phyloP scores from a whole-genome alignment of 2,329 filamentous ascomycete species.

The Calonectria montana region DNA sequence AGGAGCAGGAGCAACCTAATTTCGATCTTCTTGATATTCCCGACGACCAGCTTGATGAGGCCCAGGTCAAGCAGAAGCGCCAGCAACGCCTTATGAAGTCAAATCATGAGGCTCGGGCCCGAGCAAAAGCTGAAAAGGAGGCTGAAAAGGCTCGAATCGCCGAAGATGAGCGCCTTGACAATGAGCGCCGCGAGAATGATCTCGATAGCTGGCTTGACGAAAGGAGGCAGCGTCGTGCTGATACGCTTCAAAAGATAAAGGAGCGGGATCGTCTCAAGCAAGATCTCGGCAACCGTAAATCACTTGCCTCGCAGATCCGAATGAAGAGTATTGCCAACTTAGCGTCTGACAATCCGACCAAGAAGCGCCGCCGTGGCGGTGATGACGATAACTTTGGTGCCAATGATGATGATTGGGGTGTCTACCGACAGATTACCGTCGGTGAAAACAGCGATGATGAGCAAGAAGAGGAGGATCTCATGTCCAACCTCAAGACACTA shows the following conservation, averaged over 20 bases:
- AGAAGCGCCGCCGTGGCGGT: constrained; percentile 85
- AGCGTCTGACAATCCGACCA: constrained; percentile 85
- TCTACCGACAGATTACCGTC: constrained; percentile 92
- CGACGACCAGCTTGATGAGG: constrained; percentile 93
- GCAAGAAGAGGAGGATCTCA: constrained; percentile 91
- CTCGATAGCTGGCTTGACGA: constrained; percentile 89
- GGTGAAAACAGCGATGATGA: constrained; percentile 87
- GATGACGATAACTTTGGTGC: constrained; percentile 98
- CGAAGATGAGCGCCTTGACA: constrained; percentile 86
- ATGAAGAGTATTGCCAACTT: constrained; percentile 99
- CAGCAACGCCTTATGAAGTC: constrained; percentile 94
- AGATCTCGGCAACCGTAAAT: constrained; percentile 96
- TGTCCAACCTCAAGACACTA: constrained; percentile 76
- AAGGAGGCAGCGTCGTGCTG: constrained; percentile 77
- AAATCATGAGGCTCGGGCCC: constrained; percentile 89
- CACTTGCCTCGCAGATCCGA: constrained; percentile 92
- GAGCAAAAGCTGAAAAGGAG: constrained; percentile 97
- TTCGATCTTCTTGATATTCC: constrained; percentile 91
- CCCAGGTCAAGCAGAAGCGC: constrained; percentile 89
- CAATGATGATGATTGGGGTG: constrained; percentile 97
- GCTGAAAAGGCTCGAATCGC: constrained; percentile 86
- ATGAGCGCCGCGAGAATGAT: constrained; percentile 84
- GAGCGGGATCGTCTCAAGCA: constrained; percentile 93
- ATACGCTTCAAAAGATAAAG: constrained; percentile 85
- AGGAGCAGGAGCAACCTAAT: constrained; percentile 83